phyloP scores from a whole-genome alignment of 2,329 filamentous ascomycete genomes.

The Neurospora sp. region DNA sequence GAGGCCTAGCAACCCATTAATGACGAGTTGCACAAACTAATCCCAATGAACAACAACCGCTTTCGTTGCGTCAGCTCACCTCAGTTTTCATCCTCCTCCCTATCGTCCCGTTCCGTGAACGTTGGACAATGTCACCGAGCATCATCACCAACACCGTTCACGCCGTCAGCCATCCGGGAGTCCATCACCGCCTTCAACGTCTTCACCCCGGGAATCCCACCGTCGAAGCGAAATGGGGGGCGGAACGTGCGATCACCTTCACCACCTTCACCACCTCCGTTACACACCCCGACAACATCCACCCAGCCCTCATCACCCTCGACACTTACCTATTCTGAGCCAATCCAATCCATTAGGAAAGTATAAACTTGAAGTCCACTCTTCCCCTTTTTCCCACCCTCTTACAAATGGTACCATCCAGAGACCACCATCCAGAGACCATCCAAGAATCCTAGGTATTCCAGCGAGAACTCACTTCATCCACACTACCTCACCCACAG shows the following conservation, averaged over 20 bases:
- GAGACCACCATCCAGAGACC: too few species aligned
- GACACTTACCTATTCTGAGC: too few species aligned
- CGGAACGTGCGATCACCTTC: not conserved
- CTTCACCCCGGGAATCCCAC: not conserved
- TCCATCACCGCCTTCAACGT: not conserved
- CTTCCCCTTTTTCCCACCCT: too few species aligned
- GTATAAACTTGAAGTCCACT: too few species aligned
- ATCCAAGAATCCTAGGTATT: too few species aligned
- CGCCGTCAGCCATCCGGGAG: not conserved
- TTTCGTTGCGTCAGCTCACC: not conserved
- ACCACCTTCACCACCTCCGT: not conserved
- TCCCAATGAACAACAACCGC: not conserved
- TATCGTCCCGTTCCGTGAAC: not conserved
- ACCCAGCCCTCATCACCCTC: not conserved
- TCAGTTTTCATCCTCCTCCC: not conserved
- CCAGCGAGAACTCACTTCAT: too few species aligned
- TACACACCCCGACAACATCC: not conserved
- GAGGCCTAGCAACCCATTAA: not conserved
- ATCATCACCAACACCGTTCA: not conserved
- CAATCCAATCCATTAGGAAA: too few species aligned
- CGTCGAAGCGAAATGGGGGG: too few species aligned
- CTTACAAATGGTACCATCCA: too few species aligned
- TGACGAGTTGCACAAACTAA: not conserved
- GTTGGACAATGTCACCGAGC: not conserved
- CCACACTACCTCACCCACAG: too few species aligned